Evolutionary conservation across 352 stramenopile species (phyloP).

Genomic region (Globisporangium echinulatum): DNA sequence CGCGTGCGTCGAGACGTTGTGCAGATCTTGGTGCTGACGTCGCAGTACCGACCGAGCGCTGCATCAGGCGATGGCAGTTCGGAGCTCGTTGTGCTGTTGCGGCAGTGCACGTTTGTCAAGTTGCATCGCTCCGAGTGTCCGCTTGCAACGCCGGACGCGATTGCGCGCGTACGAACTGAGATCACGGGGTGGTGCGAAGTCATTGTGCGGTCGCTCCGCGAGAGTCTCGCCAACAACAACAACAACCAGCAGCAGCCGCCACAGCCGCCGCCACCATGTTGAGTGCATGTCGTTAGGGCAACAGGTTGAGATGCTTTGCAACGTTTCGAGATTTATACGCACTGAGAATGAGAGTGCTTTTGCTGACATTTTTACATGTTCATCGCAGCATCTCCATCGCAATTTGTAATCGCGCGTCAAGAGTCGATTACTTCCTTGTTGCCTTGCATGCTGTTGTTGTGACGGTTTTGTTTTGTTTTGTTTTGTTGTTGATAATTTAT

Average conservation of each 20-base stretch:
- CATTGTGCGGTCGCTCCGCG: background rate
- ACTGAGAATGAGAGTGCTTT: too few relatives aligned
- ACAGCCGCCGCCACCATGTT: too few relatives aligned
- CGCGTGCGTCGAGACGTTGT: constrained; percentile 27
- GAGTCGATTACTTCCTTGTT: too few relatives aligned
- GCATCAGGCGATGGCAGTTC: constrained; percentile 1
- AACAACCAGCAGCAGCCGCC: too few relatives aligned
- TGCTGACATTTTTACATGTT: too few relatives aligned
- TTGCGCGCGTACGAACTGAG: background rate
- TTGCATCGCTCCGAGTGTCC: background rate
- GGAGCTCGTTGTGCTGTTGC: constrained; percentile 23
- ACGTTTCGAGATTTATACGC: background rate
- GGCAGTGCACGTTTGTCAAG: constrained; percentile 11
- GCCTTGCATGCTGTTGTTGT: too few relatives aligned
- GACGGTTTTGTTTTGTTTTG: too few relatives aligned
- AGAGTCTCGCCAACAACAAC: too few relatives aligned
- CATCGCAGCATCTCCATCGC: too few relatives aligned
- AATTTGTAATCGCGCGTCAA: too few relatives aligned
- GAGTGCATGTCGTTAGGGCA: too few relatives aligned
- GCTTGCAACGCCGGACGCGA: background rate
- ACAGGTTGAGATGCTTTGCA: background rate
- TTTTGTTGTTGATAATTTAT: too few relatives aligned
- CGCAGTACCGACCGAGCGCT: constrained; percentile 16
- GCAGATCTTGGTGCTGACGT: constrained; percentile 22
- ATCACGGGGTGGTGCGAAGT: background rate